Conservation (phyloP, 441 rosid genomes). For the Gossypium trilobum region DNA sequence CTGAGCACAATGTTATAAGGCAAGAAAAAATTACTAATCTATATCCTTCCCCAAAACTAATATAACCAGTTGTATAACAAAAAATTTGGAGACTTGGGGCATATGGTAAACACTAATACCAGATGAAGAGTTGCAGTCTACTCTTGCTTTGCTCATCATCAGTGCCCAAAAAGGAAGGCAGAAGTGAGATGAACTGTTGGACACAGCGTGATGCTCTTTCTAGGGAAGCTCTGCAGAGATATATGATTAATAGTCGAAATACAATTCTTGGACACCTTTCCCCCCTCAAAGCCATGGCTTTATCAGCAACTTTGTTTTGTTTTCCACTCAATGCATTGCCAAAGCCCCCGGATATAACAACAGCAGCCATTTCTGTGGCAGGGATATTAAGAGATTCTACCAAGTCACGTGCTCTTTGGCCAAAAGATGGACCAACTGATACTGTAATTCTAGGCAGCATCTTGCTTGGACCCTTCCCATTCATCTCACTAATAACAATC, state of each 20-base stretch:
- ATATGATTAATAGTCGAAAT: constrained; percentile 73
- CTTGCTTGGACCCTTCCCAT: constrained; percentile 84
- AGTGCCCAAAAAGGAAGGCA: constrained; percentile 63
- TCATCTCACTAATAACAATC: constrained; percentile 69
- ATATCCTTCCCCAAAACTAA: not conserved
- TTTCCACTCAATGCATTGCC: constrained; percentile 87
- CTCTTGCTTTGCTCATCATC: constrained; percentile 96
- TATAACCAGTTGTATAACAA: not conserved
- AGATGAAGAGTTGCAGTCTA: constrained; percentile 85
- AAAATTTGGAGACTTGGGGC: not conserved
- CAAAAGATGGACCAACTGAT: constrained; percentile 65
- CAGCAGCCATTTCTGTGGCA: constrained; percentile 99
- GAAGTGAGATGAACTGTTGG: constrained; percentile 71
- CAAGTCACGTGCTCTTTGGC: constrained; percentile 96
- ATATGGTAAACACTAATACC: constrained; percentile 31
- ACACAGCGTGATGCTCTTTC: constrained; percentile 89
- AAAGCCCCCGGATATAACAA: constrained; percentile 86
- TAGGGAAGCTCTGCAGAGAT: constrained; percentile 76
- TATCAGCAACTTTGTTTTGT: constrained; percentile 70
- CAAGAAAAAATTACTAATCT: not conserved
- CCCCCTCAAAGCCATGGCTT: constrained; percentile 93
- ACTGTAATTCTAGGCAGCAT: constrained; percentile 45
- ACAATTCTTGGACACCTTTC: constrained; percentile 92
- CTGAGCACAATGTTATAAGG: constrained; percentile 33
- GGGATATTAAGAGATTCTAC: constrained; percentile 97